These are phyloP conservation scores for Backusella macrospora DNA, from an alignment of 192 early-diverging fungal genomes.

Conservation along the genomic window DNA sequence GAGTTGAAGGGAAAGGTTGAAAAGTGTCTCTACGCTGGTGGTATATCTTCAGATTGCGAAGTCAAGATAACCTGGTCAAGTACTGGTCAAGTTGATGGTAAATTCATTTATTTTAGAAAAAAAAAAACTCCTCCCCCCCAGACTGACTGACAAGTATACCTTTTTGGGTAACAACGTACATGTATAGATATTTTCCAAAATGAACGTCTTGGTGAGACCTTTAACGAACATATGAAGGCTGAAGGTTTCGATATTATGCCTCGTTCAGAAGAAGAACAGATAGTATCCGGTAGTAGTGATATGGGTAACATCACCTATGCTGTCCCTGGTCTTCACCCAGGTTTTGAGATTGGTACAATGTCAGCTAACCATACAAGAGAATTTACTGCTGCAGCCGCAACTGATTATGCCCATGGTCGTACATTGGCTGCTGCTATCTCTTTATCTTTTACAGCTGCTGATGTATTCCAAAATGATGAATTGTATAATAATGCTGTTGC, in stretches of 20 bases:
- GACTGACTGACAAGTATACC: not conserved
- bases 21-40: slow-evolving; percentile 57
- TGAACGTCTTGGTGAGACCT: slow-evolving; percentile 49
- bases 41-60: slow-evolving; percentile 58
- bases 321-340: slow-evolving; percentile 62
- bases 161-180: not conserved
- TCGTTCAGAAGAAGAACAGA: slow-evolving; percentile 38
- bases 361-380: slow-evolving; percentile 63
- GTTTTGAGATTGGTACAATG: slow-evolving; percentile 47
- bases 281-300: slow-evolving; percentile 61
- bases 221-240: slow-evolving; percentile 52
- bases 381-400: slow-evolving; percentile 61
- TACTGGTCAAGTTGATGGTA: slow-evolving; percentile 42
- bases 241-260: slow-evolving; percentile 39
- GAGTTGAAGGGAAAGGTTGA: slow-evolving; percentile 46
- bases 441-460: slow-evolving; percentile 50
- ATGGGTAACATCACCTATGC: slow-evolving; percentile 74
- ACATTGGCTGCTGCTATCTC: slow-evolving; percentile 55
- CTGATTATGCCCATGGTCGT: slow-evolving; percentile 57
- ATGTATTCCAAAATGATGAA: slow-evolving; percentile 48
- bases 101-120: not conserved
- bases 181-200: slow-evolving; percentile 68
- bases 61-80: slow-evolving; percentile 46
- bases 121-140: not conserved
- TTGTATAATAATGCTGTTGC: slow-evolving; percentile 46